phyloP scores from a whole-genome alignment of 345 rosid species.

The Arabidopsis arenosa region DNA sequence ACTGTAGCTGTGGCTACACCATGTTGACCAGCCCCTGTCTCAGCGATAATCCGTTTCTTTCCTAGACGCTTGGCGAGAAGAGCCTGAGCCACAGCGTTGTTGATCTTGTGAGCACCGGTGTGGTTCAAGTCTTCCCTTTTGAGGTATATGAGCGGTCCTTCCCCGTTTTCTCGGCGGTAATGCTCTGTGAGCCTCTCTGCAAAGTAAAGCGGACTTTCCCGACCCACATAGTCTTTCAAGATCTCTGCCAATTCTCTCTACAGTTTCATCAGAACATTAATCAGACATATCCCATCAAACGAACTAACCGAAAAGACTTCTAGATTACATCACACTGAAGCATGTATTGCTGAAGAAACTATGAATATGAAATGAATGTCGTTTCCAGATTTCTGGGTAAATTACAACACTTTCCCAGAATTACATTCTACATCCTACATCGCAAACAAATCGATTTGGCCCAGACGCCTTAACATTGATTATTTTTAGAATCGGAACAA shows the following conservation, averaged over 20 bases:
- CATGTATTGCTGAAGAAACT: not conserved
- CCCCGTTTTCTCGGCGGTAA: slow-evolving; percentile 74
- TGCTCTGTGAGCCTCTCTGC: slow-evolving; percentile 89
- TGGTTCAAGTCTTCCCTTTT: slow-evolving; percentile 98
- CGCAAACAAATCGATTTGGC: not conserved
- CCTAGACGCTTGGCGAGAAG: slow-evolving; percentile 89
- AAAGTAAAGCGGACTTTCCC: slow-evolving; percentile 90
- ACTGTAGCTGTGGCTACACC: slow-evolving; percentile 99
- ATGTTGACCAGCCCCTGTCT: slow-evolving; percentile 98
- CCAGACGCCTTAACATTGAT: not conserved
- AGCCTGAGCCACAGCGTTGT: slow-evolving; percentile 90
- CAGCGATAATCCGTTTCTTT: slow-evolving; percentile 82
- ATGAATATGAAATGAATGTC: not conserved
- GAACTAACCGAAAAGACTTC: slow-evolving; percentile 3
- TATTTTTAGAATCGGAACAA: not conserved
- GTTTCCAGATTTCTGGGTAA: slow-evolving; percentile 8
- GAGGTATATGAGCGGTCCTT: slow-evolving; percentile 82
- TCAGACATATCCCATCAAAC: slow-evolving; percentile 6
- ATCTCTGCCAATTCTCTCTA: slow-evolving; percentile 74
- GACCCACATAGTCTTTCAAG: slow-evolving; percentile 90
- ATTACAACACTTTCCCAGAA: not conserved
- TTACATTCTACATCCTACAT: not conserved
- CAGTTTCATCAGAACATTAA: slow-evolving; percentile 19
- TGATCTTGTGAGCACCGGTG: slow-evolving; percentile 93
- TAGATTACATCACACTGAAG: not conserved